Percentiles rank a stretch among this genome's conserved stretches.
Evolutionary conservation across 148 eudicot species (phyloP).

Genomic region (Chenopodium berlandieri): DNA sequence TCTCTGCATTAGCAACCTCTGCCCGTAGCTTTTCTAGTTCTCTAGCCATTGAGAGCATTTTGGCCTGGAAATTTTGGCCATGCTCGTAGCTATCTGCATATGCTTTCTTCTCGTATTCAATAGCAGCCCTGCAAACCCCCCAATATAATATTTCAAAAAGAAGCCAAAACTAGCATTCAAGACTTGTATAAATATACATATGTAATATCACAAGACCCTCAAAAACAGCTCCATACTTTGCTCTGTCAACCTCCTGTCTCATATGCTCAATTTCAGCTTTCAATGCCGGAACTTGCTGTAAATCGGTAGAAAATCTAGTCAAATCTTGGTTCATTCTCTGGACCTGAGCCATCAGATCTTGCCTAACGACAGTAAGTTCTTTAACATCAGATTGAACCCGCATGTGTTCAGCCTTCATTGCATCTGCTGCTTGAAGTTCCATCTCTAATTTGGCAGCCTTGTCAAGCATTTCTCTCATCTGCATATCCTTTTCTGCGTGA

Average conservation of each 20-base stretch:
- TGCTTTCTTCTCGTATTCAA: slow-evolving; percentile 90
- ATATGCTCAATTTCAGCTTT: slow-evolving; percentile 74
- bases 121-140: slow-evolving; percentile 65
- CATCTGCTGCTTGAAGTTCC: slow-evolving; percentile 64
- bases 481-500: slow-evolving; percentile 63
- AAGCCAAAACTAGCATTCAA: slow-evolving; percentile 8
- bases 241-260: slow-evolving; percentile 71
- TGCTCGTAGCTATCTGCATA: slow-evolving; percentile 91
- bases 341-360: slow-evolving; percentile 66
- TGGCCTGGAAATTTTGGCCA: slow-evolving; percentile 84
- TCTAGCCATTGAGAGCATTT: slow-evolving; percentile 76
- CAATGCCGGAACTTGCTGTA: slow-evolving; percentile 70
- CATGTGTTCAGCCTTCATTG: slow-evolving; percentile 72
- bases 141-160: background rate
- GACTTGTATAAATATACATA: background rate
- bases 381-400: slow-evolving; percentile 66
- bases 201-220: slow-evolving; percentile 2
- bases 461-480: slow-evolving; percentile 73
- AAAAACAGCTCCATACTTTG: slow-evolving; percentile 48
- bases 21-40: slow-evolving; percentile 97
- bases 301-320: slow-evolving; percentile 61
- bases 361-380: slow-evolving; percentile 63
- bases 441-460: slow-evolving; percentile 72
- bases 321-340: slow-evolving; percentile 82
- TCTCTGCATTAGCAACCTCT: slow-evolving; percentile 89